Conservation (phyloP, 352 stramenopile genomes). For the Phytophthora aleatoria region DNA sequence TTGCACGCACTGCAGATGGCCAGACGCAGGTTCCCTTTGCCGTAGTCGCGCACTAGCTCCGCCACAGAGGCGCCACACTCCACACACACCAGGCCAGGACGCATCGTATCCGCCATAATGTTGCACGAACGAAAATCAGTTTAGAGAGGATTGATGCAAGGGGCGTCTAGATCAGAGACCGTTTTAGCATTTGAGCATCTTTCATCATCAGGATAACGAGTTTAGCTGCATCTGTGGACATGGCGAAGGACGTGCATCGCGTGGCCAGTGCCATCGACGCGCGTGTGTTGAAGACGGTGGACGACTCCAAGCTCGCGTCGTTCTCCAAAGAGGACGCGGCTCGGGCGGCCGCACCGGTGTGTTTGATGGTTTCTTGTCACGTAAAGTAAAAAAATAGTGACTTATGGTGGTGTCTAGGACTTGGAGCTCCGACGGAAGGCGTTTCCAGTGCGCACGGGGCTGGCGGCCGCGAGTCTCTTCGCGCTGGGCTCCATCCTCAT, state of each 20-base stretch:
- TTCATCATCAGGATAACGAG: neutral
- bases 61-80: constrained; percentile 70
- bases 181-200: constrained; percentile 1
- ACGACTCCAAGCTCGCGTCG: constrained; percentile 38
- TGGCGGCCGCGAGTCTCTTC: constrained; percentile 77
- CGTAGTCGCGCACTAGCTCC: constrained; percentile 81
- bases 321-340: constrained; percentile 41
- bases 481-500: constrained; percentile 73
- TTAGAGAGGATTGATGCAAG: neutral
- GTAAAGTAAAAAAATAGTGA: neutral
- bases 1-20: constrained; percentile 76
- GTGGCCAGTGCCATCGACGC: constrained; percentile 36
- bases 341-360: constrained; percentile 34
- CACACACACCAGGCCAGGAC: constrained; percentile 64
- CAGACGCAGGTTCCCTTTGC: constrained; percentile 84
- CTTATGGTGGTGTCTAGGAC: constrained; percentile 19
- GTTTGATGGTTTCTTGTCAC: neutral
- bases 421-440: constrained; percentile 49
- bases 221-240: constrained; percentile 14
- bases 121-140: constrained; percentile 11
- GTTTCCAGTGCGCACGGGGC: constrained; percentile 77
- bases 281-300: constrained; percentile 40
- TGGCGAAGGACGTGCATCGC: constrained; percentile 64
- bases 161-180: neutral
- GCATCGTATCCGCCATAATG: constrained; percentile 11